Evolutionary conservation across 345 rosid genomes (phyloP).

Genomic region (Euphorbia pulcherrima): DNA sequence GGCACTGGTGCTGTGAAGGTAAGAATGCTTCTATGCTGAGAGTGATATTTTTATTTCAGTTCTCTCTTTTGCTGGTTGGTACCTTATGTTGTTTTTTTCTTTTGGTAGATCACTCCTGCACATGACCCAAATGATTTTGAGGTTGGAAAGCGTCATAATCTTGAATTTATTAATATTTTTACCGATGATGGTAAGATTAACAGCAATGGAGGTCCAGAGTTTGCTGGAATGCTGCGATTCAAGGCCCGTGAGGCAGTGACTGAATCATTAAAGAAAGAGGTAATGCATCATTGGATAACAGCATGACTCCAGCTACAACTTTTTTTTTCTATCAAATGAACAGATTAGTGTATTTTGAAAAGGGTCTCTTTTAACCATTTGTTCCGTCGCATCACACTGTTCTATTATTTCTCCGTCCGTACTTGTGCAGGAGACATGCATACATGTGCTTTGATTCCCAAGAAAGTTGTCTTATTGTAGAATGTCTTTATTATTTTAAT

Average conservation of each 20-base stretch:
- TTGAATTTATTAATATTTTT: constrained; percentile 74
- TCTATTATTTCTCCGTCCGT: neutral
- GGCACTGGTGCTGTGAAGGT: constrained; percentile 99
- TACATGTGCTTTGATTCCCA: neutral
- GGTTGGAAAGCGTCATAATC: constrained; percentile 83
- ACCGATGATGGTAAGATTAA: constrained; percentile 93
- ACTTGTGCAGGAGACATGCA: neutral
- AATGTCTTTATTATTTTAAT: neutral
- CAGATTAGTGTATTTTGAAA: neutral
- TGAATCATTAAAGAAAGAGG: constrained; percentile 68
- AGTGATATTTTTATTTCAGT: constrained; percentile 10
- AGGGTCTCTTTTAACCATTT: neutral
- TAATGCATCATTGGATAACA: constrained; percentile 9
- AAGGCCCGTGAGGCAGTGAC: constrained; percentile 78
- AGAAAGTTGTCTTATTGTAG: neutral
- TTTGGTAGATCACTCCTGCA: constrained; percentile 86
- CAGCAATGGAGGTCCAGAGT: constrained; percentile 68
- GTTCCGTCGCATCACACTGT: neutral
- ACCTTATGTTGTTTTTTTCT: constrained; percentile 11
- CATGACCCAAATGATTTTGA: constrained; percentile 96
- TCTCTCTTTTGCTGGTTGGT: constrained; percentile 6
- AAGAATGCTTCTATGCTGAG: constrained; percentile 9
- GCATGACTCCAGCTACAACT: neutral
- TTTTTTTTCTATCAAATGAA: neutral
- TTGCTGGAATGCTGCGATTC: constrained; percentile 85